These are phyloP conservation scores for Alloascoidea hylecoeti DNA, from an alignment of 805 yeast species.

Conservation along the genomic window DNA sequence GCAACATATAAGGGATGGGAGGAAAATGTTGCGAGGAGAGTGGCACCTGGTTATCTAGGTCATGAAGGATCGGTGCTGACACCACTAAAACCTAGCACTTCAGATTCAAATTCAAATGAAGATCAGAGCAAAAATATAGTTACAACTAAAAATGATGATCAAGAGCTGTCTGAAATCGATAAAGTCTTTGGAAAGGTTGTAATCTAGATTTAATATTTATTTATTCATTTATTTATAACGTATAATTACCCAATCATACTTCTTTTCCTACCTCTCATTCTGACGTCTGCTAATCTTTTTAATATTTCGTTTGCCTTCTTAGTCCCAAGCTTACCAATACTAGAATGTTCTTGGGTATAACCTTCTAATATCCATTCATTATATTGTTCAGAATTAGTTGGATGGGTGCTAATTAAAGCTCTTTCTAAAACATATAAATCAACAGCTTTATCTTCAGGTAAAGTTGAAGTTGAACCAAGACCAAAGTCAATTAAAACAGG, in stretches of 20 bases:
- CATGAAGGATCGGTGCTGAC: slow-evolving; percentile 12
- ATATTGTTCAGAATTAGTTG: slow-evolving; percentile 49
- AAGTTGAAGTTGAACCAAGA: slow-evolving; percentile 56
- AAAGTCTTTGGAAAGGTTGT: slow-evolving; percentile 12
- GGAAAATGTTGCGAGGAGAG: slow-evolving; percentile 11
- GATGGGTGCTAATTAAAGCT: slow-evolving; percentile 86
- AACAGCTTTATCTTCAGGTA: slow-evolving; percentile 93
- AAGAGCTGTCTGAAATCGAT: slow-evolving; percentile 11
- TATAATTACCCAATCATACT: slow-evolving; percentile 65
- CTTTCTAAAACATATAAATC: slow-evolving; percentile 89
- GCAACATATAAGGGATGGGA: slow-evolving; percentile 19
- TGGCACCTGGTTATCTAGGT: slow-evolving; percentile 30
- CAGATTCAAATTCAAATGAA: slow-evolving; percentile 4
- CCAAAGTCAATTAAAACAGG: slow-evolving; percentile 88
- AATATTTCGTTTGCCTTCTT: slow-evolving; percentile 31
- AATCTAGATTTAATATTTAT: slow-evolving; percentile 5
- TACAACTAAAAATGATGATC: slow-evolving; percentile 2
- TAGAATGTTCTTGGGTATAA: slow-evolving; percentile 20
- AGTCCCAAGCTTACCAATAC: slow-evolving; percentile 9
- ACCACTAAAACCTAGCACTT: slow-evolving; percentile 8
- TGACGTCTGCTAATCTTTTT: slow-evolving; percentile 64
- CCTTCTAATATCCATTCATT: slow-evolving; percentile 65
- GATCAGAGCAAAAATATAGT: slow-evolving; percentile 2
- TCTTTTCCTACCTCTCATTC: slow-evolving; percentile 89
- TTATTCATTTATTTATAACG: slow-evolving; percentile 3